A percentile compares a stretch with the other conserved stretches of the same genome.
These are phyloP conservation scores for Bolboschoenus planiculmis DNA, from an alignment of 176 grass and related monocot species.

Conservation along the genomic window DNA sequence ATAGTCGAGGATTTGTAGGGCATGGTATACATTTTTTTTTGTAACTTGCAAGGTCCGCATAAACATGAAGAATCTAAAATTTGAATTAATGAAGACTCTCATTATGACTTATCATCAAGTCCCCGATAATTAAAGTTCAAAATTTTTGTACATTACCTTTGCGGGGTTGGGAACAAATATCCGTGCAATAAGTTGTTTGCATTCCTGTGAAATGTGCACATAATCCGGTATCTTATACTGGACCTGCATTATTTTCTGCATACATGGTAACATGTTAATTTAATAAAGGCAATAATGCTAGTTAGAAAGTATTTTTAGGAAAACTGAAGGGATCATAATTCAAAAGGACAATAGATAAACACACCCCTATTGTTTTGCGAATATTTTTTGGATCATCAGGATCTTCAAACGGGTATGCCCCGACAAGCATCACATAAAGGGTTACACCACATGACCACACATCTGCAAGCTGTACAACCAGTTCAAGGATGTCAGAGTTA, in stretches of 20 bases:
- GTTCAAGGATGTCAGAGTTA: not conserved
- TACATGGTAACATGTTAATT: not conserved
- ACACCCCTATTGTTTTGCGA: constrained; percentile 83
- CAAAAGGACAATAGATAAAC: not conserved
- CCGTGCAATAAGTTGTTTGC: constrained; percentile 61
- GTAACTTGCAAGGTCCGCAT: not conserved
- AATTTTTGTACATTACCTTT: constrained; percentile 40
- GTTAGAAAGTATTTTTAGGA: not conserved
- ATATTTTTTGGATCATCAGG: constrained; percentile 89
- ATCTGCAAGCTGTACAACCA: constrained; percentile 80
- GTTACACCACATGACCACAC: constrained; percentile 98
- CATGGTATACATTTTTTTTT: not conserved
- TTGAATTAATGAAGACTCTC: not conserved
- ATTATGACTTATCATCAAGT: not conserved
- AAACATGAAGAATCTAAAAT: not conserved
- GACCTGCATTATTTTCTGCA: constrained; percentile 82
- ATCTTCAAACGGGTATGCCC: constrained; percentile 95
- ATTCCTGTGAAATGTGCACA: constrained; percentile 69
- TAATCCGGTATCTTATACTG: constrained; percentile 80
- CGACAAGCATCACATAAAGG: constrained; percentile 94
- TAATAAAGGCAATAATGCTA: not conserved
- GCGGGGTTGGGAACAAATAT: constrained; percentile 71
- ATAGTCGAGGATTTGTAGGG: not conserved
- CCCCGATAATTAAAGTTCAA: not conserved
- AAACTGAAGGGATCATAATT: not conserved